Percentiles rank a stretch among this genome's conserved stretches.
Conservation (phyloP, 2,329 filamentous ascomycete genomes). For the Neofusicoccum umdonicola region DNA sequence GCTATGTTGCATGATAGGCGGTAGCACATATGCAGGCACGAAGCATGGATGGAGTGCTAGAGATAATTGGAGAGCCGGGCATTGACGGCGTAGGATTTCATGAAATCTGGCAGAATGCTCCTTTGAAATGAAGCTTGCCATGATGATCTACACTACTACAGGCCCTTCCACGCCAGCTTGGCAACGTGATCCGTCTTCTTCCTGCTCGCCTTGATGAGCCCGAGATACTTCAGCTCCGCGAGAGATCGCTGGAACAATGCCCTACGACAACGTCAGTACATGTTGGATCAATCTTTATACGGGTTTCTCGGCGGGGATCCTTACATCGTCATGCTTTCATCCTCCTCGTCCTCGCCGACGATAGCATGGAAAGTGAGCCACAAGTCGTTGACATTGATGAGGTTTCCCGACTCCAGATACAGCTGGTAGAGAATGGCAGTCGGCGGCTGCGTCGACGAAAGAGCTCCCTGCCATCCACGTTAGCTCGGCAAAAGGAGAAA, state of each 20-base stretch:
- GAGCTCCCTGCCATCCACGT: slow-evolving; percentile 29
- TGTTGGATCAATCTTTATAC: slow-evolving; percentile 25
- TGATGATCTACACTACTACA: slow-evolving; percentile 43
- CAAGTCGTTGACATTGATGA: slow-evolving; percentile 77
- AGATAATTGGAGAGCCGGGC: background rate
- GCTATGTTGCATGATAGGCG: too few relatives aligned
- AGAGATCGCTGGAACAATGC: slow-evolving; percentile 81
- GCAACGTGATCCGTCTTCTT: slow-evolving; percentile 91
- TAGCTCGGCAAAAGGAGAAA: background rate
- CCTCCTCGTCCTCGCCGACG: slow-evolving; percentile 50
- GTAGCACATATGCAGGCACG: too few relatives aligned
- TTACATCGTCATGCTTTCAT: slow-evolving; percentile 42
- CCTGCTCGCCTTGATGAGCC: slow-evolving; percentile 82
- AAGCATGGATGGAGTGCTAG: too few relatives aligned
- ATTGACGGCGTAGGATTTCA: background rate
- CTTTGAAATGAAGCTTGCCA: background rate
- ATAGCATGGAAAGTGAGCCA: slow-evolving; percentile 74
- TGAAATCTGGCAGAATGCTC: background rate
- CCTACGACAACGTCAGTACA: slow-evolving; percentile 29
- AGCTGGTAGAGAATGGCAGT: slow-evolving; percentile 75
- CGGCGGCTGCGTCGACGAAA: slow-evolving; percentile 63
- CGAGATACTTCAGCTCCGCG: slow-evolving; percentile 80
- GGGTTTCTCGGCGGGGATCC: background rate
- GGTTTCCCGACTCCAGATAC: slow-evolving; percentile 71
- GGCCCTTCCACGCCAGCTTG: slow-evolving; percentile 77